Base-by-base conservation (phyloP, 2,329 filamentous ascomycete genomes). In the Ascosphaera aggregata region DNA sequence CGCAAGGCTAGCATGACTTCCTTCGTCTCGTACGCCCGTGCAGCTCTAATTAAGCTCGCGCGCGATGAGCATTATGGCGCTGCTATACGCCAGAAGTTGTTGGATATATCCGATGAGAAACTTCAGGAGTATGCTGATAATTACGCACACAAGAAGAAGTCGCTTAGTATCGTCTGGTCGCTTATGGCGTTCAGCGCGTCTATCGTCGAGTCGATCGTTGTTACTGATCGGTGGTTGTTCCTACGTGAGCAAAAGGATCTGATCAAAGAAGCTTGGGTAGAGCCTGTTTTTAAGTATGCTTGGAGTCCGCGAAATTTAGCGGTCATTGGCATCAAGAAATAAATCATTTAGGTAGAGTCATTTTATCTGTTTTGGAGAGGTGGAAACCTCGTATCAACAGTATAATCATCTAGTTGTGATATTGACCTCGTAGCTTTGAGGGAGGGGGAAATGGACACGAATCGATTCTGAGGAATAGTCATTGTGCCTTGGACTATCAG, bases 141-240 rank as follows among this genome's bases (percentile, higher is more conserved):
- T 34, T 94, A 77, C 55, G 54, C 55, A 20, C 64, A 65, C 31
- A 65, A 76, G 40, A 81, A 78, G 60, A 79, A 82, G 48, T 78
- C 94, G 51, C 60, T 98, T 31, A 82, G 78, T 50, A 68, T 91
- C 5, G 71, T 91, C 42, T 98, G 89, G 89, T 82, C 73, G 47
- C 56, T 98, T 49, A 98, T 98, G 86, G 85, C 89, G 1, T 94
- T 93, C 50, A 91, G 82, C 54, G 85, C 86, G 2, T 73, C 73
- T 16, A 77, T 93, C 3, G 75, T 91, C 2, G 89, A 98, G 62
- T 81, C 82, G 22, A 63, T 91, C 42, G 86, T 98, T 49, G 82
- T 92, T 39, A 72, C 77, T 36, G 89, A 98, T 62, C 69, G 89
- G 36, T 98, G 82, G 80, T 61, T 80, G 44, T 98, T 76, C 59